Evolutionary conservation across 1,139 yeast species (phyloP).

Genomic region (Debaryomycetaceae sp.): DNA sequence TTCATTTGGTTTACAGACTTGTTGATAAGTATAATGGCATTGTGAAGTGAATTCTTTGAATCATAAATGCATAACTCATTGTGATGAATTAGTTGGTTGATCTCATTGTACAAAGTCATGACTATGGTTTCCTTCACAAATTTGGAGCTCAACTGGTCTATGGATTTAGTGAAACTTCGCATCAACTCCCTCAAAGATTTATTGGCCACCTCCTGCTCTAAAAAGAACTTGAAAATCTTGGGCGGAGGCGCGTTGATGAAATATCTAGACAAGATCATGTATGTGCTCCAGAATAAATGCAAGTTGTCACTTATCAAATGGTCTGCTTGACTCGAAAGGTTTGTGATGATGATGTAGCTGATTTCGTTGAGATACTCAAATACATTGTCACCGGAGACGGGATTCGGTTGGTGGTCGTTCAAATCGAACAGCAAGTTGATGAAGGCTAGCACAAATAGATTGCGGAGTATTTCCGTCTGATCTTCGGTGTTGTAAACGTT

Average conservation of each 20-base stretch:
- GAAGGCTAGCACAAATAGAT: constrained; percentile 30
- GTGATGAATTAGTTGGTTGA: constrained; percentile 30
- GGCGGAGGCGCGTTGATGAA: constrained; percentile 35
- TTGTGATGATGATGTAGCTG: constrained; percentile 29
- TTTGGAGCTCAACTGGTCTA: constrained; percentile 14
- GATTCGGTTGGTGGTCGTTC: constrained; percentile 8
- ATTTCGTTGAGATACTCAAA: constrained; percentile 48
- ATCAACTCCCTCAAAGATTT: constrained; percentile 15
- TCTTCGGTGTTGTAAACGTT: constrained; percentile 26
- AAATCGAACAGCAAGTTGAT: constrained; percentile 29
- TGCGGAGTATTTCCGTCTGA: constrained; percentile 38
- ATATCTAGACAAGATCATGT: constrained; percentile 37
- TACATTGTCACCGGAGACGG: constrained; percentile 32
- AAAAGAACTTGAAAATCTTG: constrained; percentile 32
- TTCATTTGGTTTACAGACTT: constrained; percentile 30
- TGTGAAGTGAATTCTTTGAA: constrained; percentile 41
- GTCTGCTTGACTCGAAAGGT: constrained; percentile 15
- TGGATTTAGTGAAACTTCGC: constrained; percentile 26
- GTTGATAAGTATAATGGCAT: constrained; percentile 45
- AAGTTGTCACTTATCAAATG: constrained; percentile 21
- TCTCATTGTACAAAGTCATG: constrained; percentile 40
- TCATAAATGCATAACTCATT: constrained; percentile 31
- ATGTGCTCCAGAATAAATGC: constrained; percentile 43
- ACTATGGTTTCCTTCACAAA: constrained; percentile 34
- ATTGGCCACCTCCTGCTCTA: constrained; percentile 23